phyloP scores from a whole-genome alignment of 2,329 filamentous ascomycete genomes.

The Didymellaceae sp. region DNA sequence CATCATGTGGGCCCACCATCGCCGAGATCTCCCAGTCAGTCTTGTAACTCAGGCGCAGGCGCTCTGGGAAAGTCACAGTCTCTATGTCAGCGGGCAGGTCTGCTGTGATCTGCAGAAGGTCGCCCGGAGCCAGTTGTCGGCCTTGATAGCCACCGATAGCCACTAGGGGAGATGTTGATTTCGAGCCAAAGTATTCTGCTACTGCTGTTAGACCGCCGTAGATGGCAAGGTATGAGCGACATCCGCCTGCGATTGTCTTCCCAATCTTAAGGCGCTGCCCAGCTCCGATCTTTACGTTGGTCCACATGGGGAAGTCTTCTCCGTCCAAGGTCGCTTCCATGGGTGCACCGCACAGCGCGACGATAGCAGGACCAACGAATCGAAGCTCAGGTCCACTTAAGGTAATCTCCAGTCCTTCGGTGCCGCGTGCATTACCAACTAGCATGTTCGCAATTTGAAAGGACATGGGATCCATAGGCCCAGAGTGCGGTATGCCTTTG shows the following conservation, averaged over 20 bases:
- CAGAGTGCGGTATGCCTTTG: conserved; percentile 64
- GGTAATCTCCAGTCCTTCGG: conserved; percentile 66
- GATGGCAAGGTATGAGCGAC: conserved; percentile 65
- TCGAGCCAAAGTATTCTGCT: conserved; percentile 64
- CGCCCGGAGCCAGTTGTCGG: conserved; percentile 61
- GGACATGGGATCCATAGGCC: conserved; percentile 67
- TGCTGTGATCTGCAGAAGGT: conserved; percentile 57
- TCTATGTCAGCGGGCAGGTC: conserved; percentile 44
- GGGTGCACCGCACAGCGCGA: conserved; percentile 64
- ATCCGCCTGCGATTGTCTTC: conserved; percentile 59
- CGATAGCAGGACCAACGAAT: conserved; percentile 61
- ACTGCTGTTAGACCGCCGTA: conserved; percentile 61
- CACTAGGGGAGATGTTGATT: conserved; percentile 64
- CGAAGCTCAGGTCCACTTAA: conserved; percentile 64
- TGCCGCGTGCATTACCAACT: conserved; percentile 61
- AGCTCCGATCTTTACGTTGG: conserved; percentile 56
- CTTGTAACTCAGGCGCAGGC: conserved; percentile 58
- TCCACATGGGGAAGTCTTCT: conserved; percentile 61
- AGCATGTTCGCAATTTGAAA: conserved; percentile 66
- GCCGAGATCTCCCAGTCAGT: conserved; percentile 60
- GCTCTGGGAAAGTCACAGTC: conserved; percentile 50
- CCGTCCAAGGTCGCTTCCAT: conserved; percentile 62
- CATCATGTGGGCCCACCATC: conserved; percentile 64
- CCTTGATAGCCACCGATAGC: conserved; percentile 67
- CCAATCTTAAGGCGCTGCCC: conserved; percentile 64